Conservation (phyloP, 2,329 filamentous ascomycete species). For the Neopestalotiopsis clavispora region DNA sequence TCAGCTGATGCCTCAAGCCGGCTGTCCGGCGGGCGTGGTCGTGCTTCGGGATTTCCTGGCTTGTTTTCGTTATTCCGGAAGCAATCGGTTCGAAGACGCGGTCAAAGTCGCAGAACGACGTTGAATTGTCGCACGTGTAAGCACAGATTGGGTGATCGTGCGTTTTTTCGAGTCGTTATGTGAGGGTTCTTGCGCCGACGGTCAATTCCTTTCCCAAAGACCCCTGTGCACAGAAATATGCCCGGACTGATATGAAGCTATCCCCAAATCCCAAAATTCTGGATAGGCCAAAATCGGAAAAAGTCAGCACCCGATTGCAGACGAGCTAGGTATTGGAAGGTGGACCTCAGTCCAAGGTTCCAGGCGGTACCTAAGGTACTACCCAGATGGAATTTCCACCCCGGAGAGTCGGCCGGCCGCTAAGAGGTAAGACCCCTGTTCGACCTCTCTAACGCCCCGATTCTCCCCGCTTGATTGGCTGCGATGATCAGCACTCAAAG, state of each 20-base stretch:
- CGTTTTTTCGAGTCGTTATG: neutral
- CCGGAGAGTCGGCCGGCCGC: neutral
- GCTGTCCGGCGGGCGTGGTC: neutral
- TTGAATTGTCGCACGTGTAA: neutral
- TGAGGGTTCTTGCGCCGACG: neutral
- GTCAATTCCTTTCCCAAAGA: neutral
- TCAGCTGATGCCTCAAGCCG: neutral
- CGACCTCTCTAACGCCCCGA: no score
- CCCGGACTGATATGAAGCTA: conserved; percentile 4
- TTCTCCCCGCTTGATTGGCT: conserved; percentile 20
- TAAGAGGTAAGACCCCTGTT: neutral
- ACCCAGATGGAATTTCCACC: neutral
- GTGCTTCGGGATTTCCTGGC: conserved; percentile 17
- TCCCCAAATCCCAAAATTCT: conserved; percentile 9
- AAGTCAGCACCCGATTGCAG: conserved; percentile 1
- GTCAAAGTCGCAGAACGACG: neutral
- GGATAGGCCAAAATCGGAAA: conserved; percentile 3
- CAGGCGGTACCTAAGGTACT: neutral
- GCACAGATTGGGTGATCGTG: neutral
- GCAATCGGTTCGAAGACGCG: neutral
- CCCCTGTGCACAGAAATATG: neutral
- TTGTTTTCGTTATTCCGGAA: neutral
- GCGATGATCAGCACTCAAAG: conserved; percentile 12
- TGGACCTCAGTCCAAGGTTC: neutral
- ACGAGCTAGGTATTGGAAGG: neutral